phyloP scores from a whole-genome alignment of 306 rosid species.

The Cicer bijugum region DNA sequence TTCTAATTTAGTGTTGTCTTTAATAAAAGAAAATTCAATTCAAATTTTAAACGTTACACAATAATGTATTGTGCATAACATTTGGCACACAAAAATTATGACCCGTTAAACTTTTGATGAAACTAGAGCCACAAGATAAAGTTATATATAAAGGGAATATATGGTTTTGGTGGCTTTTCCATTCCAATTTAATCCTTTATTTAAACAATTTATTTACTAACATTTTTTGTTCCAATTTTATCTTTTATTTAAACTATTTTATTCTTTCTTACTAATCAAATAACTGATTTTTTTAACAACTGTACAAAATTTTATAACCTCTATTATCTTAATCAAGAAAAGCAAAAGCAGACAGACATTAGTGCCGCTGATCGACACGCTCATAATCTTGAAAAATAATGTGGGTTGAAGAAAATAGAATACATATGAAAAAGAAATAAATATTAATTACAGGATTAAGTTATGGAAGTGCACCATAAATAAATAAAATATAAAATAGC shows the following conservation, averaged over 20 bases:
- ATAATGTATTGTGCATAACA: background rate
- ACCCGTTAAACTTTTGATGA: background rate
- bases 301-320: too few relatives aligned
- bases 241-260: too few relatives aligned
- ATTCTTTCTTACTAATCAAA: too few relatives aligned
- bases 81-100: background rate
- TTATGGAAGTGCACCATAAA: background rate
- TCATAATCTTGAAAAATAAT: background rate
- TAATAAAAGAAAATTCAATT: background rate
- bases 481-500: constrained; percentile 4
- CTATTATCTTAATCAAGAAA: too few relatives aligned
- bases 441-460: background rate
- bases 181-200: too few relatives aligned
- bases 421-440: constrained; percentile 12
- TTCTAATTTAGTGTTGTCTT: background rate
- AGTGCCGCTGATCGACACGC: too few relatives aligned
- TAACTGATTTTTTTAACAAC: too few relatives aligned
- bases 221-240: too few relatives aligned
- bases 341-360: too few relatives aligned
- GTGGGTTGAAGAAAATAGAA: background rate
- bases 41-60: background rate
- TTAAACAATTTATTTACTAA: too few relatives aligned
- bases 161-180: too few relatives aligned
- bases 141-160: too few relatives aligned
- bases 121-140: background rate